phyloP scores from a whole-genome alignment of 2,329 filamentous ascomycete species.

The Shiraia bambusicola region DNA sequence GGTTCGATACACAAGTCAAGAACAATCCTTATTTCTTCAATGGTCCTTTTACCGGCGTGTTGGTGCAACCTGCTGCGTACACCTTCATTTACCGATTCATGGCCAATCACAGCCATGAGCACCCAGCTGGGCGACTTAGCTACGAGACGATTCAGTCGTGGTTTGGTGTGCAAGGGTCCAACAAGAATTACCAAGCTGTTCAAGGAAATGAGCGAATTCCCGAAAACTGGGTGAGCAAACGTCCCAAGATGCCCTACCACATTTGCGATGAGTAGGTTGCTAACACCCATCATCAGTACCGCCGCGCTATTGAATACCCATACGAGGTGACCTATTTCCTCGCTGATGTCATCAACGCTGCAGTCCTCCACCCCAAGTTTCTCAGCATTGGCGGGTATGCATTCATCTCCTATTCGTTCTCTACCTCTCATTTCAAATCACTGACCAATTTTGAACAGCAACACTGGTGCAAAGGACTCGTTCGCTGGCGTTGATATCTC shows the following conservation, averaged over 20 bases:
- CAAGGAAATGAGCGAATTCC: constrained; percentile 23
- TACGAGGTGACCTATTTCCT: constrained; percentile 25
- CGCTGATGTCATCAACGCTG: constrained; percentile 19
- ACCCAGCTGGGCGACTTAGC: constrained; percentile 15
- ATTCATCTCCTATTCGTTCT: neutral
- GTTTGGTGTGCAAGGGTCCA: constrained; percentile 22
- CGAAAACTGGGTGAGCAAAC: constrained; percentile 17
- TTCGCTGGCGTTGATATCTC: constrained; percentile 21
- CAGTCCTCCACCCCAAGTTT: constrained; percentile 24
- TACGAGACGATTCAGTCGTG: constrained; percentile 24
- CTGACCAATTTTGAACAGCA: constrained; percentile 6
- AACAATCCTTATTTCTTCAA: constrained; percentile 27
- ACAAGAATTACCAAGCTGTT: constrained; percentile 18
- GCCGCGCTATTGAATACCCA: constrained; percentile 22
- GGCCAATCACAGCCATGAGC: constrained; percentile 25
- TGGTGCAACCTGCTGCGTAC: constrained; percentile 30
- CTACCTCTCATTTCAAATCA: neutral
- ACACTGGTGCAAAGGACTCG: constrained; percentile 24
- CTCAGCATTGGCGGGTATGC: constrained; percentile 22
- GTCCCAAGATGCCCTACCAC: neutral
- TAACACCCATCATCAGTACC: constrained; percentile 10
- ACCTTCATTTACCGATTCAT: constrained; percentile 32
- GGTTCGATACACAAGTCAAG: constrained; percentile 20
- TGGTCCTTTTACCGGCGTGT: constrained; percentile 22
- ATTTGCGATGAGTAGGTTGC: neutral